Evolutionary conservation across 768 basidiomycete genomes (phyloP), one percentile per base, ranked within the genome.

Genomic region (Albatrellus ellisii): DNA sequence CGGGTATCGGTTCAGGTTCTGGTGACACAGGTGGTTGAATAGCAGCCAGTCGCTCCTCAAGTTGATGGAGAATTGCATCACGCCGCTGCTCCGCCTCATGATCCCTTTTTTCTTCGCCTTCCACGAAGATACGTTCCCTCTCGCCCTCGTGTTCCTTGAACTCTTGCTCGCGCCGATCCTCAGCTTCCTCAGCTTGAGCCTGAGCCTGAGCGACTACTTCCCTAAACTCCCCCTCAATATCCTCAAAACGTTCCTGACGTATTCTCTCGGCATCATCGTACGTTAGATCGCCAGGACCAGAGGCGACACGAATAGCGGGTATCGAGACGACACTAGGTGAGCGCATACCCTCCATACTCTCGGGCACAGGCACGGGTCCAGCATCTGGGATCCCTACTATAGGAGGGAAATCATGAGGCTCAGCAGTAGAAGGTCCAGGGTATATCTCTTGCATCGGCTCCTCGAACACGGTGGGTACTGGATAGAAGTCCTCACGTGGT

Each of bases 121-220:
- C 75, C 24, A 66, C 52, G 56, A 84, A 85, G 1, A 76, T 56
- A 6, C 62, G 69, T 15, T 81, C 67, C 6, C 83, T 65, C 39
- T 73, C 75, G 9, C 78, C 74, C 56, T 88, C 85, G 45, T 72
- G 70, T 1, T 61, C 60, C 14, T 72, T 68, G 59, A 83, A 86
- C 24, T 77, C 73, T 6, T 56, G 57, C 43, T 87, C 83, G 8
- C 84, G 72, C 35, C 63, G 63, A 20, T 73, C 68, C 52, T 88
- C 85, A 1, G 71, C 72, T 39, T 73, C 72, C 26, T 70, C 67
- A 0, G 75, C 70, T 17, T 67, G 66, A 15, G 62, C 58, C 39
- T 77, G 73, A n/a, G n/a, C n/a, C 35, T 63, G 63, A 20, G 72
- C 68, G 52, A 87, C 85, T 1, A 70, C 72, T 39, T 73, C 72